These are phyloP conservation scores for Stephania yunnanensis DNA, from an alignment of 164 flowering plant species.

Conservation along the genomic window DNA sequence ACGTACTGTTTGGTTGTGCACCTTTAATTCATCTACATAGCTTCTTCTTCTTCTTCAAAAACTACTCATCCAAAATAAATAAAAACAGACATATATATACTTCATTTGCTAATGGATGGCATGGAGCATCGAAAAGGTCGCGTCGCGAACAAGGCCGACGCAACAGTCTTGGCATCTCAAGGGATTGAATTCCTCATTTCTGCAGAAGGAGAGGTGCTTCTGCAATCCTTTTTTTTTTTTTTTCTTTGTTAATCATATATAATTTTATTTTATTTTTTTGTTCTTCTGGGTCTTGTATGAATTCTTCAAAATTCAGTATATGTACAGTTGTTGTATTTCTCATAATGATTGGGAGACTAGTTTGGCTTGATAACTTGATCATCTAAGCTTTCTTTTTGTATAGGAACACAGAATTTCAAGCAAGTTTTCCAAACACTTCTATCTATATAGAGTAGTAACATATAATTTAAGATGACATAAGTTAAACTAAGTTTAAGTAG, in stretches of 20 bases:
- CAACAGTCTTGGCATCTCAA: constrained; percentile 27
- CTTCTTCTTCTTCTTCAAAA: background rate
- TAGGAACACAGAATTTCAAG: background rate
- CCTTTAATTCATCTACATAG: background rate
- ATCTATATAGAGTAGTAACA: background rate
- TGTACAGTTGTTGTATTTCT: background rate
- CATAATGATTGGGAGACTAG: background rate
- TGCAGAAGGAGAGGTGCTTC: constrained; percentile 33
- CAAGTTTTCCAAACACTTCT: background rate
- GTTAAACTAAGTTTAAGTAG: background rate
- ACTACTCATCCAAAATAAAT: background rate
- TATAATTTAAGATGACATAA: background rate
- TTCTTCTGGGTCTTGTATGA: background rate
- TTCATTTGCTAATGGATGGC: constrained; percentile 8
- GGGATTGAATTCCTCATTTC: constrained; percentile 45
- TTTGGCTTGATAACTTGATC: background rate
- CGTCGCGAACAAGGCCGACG: background rate
- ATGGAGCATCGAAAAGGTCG: background rate
- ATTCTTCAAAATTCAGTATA: background rate
- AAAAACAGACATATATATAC: background rate
- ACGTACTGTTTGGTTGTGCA: background rate
- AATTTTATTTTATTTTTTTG: background rate
- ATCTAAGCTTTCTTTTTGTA: background rate
- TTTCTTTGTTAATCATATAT: background rate
- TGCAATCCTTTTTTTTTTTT: background rate